A percentile compares a stretch with the other conserved stretches of the same genome.
Evolutionary conservation across 352 stramenopile genomes (phyloP).

Genomic region (Globisporangium takayamanum): DNA sequence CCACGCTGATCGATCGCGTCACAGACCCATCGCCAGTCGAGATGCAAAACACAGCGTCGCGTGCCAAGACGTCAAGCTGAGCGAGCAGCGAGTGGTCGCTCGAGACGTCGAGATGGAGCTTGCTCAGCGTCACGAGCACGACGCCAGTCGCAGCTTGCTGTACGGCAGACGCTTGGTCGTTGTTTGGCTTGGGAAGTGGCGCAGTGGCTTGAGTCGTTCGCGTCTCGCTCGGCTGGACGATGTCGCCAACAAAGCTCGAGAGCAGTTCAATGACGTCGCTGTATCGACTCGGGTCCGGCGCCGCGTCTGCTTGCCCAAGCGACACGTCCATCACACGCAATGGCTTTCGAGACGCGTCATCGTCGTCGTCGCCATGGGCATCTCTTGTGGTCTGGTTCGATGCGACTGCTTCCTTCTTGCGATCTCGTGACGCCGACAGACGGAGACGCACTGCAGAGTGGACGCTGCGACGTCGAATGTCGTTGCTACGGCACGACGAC

Average conservation of each 20-base stretch:
- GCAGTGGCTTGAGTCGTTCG: background rate
- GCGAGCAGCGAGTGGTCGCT: background rate
- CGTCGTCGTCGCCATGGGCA: too few species aligned
- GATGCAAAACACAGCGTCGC: conserved; percentile 6
- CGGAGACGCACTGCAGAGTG: conserved; percentile 62
- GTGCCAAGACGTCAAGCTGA: conserved; percentile 3
- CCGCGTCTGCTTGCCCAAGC: conserved; percentile 9
- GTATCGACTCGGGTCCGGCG: conserved; percentile 7
- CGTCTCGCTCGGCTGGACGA: background rate
- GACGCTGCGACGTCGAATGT: conserved; percentile 40
- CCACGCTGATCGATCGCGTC: conserved; percentile 1
- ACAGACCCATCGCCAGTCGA: background rate
- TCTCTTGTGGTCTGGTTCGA: background rate
- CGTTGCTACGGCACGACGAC: conserved; percentile 13
- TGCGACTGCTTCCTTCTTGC: background rate
- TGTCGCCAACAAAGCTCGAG: conserved; percentile 9
- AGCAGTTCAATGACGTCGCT: conserved; percentile 9
- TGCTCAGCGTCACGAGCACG: conserved; percentile 31
- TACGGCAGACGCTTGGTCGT: too few species aligned
- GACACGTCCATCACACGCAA: conserved; percentile 13
- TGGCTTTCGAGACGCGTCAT: too few species aligned
- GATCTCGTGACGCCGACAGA: background rate
- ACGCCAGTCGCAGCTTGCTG: background rate
- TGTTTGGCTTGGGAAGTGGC: background rate
- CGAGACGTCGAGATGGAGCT: conserved; percentile 19